phyloP scores from a whole-genome alignment of 768 basidiomycete species.

The Cystofilobasidium ferigula region DNA sequence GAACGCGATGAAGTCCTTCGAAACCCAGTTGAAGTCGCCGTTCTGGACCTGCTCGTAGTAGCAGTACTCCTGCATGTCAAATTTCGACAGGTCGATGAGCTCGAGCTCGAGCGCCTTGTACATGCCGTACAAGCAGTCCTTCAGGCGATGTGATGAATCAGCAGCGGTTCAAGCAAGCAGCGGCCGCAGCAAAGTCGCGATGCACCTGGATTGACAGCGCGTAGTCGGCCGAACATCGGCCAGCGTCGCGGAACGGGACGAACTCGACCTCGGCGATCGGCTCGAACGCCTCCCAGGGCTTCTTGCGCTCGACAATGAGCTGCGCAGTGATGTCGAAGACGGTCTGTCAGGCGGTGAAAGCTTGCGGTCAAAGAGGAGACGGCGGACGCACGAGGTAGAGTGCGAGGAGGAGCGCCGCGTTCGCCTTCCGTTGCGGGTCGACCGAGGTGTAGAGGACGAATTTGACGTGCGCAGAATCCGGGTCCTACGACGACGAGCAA shows the following conservation, averaged over 20 bases:
- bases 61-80: conserved; percentile 58
- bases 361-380: background rate
- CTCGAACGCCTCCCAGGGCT: conserved; percentile 90
- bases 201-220: conserved; percentile 88
- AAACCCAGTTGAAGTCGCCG: conserved; percentile 81
- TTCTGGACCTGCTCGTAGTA: conserved; percentile 54
- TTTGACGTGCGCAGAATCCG: background rate
- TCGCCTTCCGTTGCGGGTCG: conserved; percentile 78
- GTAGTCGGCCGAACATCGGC: conserved; percentile 82
- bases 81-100: conserved; percentile 44
- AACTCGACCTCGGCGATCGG: conserved; percentile 86
- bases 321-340: conserved; percentile 35
- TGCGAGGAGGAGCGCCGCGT: conserved; percentile 86
- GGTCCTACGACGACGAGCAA: background rate
- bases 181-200: conserved; percentile 27
- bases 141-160: conserved; percentile 30
- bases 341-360: background rate
- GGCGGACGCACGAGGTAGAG: conserved; percentile 66
- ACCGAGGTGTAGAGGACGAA: conserved; percentile 77
- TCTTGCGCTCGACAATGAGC: conserved; percentile 84
- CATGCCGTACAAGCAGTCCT: conserved; percentile 85
- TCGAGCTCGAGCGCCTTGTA: conserved; percentile 45
- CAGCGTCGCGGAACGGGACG: conserved; percentile 92
- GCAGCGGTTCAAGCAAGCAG: conserved; percentile 56
- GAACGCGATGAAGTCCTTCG: conserved; percentile 53